A percentile compares a stretch with the other conserved stretches of the same genome.
Conservation (phyloP, 371 early-diverging fungal species). For the Syncephalastrum racemosum region DNA sequence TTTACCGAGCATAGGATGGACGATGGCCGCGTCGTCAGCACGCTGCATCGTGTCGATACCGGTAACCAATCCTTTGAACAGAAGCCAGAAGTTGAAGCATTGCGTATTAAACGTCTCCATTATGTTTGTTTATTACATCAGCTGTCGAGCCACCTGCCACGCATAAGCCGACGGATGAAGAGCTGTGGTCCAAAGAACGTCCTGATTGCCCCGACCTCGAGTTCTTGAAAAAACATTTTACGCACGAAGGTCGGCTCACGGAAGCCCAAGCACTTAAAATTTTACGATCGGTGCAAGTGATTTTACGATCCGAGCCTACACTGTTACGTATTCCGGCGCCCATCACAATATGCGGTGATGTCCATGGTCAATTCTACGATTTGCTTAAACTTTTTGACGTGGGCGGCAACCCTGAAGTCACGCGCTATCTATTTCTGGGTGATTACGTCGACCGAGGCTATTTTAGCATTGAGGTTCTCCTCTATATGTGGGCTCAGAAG, state of each 20-base stretch:
- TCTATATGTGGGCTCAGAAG: conserved; percentile 90
- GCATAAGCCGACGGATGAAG: conserved; percentile 47
- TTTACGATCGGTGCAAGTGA: conserved; percentile 69
- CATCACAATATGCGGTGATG: conserved; percentile 97
- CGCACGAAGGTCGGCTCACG: conserved; percentile 87
- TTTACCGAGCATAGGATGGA: too few species aligned
- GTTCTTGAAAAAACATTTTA: conserved; percentile 87
- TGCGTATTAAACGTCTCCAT: too few species aligned
- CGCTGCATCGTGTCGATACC: too few species aligned
- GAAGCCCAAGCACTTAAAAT: conserved; percentile 91
- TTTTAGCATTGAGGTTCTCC: conserved; percentile 86
- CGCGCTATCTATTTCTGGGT: conserved; percentile 91
- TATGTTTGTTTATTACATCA: conserved; percentile 13
- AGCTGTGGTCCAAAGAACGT: conserved; percentile 61
- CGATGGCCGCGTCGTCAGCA: too few species aligned
- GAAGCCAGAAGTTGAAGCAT: too few species aligned
- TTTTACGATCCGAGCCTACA: conserved; percentile 80
- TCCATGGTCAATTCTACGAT: conserved; percentile 99
- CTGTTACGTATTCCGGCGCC: conserved; percentile 89
- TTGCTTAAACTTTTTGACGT: conserved; percentile 98
- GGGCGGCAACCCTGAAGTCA: conserved; percentile 90
- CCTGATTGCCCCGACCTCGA: conserved; percentile 76
- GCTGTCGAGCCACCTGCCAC: conserved; percentile 62
- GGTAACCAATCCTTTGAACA: too few species aligned
- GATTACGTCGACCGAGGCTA: conserved; percentile 99